phyloP scores from a whole-genome alignment of 2,329 filamentous ascomycete genomes.

The Calonectria montana region DNA sequence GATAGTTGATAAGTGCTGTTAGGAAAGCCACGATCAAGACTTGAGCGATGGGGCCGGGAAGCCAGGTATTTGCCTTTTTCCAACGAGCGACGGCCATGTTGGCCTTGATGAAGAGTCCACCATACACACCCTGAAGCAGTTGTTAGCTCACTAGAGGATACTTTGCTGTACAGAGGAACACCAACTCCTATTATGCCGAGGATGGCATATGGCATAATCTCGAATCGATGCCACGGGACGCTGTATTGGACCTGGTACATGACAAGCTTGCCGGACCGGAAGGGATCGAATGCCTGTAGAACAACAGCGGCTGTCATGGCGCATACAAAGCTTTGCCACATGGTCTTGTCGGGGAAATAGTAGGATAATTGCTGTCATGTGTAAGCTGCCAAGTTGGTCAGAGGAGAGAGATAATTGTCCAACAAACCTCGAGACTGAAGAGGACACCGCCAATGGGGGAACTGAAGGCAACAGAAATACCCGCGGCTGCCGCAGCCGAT shows the following conservation, averaged over 20 bases:
- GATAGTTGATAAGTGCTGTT: conserved; percentile 92
- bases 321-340: conserved; percentile 99
- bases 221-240: conserved; percentile 92
- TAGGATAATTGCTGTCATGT: conserved; percentile 83
- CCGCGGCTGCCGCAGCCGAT: conserved; percentile 90
- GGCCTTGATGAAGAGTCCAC: conserved; percentile 91
- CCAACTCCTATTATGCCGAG: conserved; percentile 83
- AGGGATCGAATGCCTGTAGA: conserved; percentile 92
- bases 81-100: conserved; percentile 90
- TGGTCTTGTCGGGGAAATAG: conserved; percentile 98
- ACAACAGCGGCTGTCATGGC: conserved; percentile 98
- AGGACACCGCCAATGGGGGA: conserved; percentile 94
- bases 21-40: conserved; percentile 83
- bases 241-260: conserved; percentile 96
- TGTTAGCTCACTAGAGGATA: conserved; percentile 20
- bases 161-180: background rate
- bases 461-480: conserved; percentile 94
- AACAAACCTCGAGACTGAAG: conserved; percentile 85
- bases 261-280: conserved; percentile 94
- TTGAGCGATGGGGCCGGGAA: conserved; percentile 81
- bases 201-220: conserved; percentile 87
- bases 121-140: conserved; percentile 78
- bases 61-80: conserved; percentile 74
- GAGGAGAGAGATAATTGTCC: background rate
- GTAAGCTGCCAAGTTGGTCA: conserved; percentile 18